Base-by-base conservation (phyloP, 1,139 yeast species). In the Meyerozyma athensensis region DNA sequence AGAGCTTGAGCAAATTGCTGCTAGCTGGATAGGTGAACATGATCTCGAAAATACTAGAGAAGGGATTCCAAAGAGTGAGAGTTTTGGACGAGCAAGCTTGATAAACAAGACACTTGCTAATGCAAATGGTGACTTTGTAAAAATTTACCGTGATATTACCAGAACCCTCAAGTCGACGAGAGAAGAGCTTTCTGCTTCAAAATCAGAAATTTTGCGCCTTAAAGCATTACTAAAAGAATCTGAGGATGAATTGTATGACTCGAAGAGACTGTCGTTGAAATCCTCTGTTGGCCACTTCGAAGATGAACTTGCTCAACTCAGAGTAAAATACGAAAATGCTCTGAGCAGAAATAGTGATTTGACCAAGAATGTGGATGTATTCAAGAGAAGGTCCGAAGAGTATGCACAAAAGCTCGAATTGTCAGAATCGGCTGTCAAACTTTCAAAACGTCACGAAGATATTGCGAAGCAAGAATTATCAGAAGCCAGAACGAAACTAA, bases 301-400 rank as follows among this genome's bases (percentile, higher is more conserved):
- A 45, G 61, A 60, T 33, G 66, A 68, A 37, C 44, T 70, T 33
- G 74, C 75, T 0, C 61, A 61, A 31, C 49, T 68, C 34, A 72
- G 67, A 40, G 69, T 81, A 6, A 73, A 72, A 36, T 60, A 81
- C 32, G 81, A 81, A 39, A 71, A 79, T 2, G 58, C 79, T 31
- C 58, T 59, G 18, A 53, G 68, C n/a, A 75, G 74, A 42, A 77
- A 74, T 44, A 45, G 50, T 2, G 86, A 84, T 18, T 58, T 84
- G 23, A 56, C 63, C 1, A 71, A 74, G 34, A 68, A 77, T 30
- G 63, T 83, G 31, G 78, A 75, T 22, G 64, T 85, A 26, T 87
- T 84, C 58, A 83, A 79, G 52, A 63, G 68, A 30, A 73, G 96
- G 41, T 79, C 95, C 12, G 92, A 86, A 34, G 86, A 83, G 46